Conservation (phyloP, 306 rosid genomes). For the Dalbergia cochinchinensis region DNA sequence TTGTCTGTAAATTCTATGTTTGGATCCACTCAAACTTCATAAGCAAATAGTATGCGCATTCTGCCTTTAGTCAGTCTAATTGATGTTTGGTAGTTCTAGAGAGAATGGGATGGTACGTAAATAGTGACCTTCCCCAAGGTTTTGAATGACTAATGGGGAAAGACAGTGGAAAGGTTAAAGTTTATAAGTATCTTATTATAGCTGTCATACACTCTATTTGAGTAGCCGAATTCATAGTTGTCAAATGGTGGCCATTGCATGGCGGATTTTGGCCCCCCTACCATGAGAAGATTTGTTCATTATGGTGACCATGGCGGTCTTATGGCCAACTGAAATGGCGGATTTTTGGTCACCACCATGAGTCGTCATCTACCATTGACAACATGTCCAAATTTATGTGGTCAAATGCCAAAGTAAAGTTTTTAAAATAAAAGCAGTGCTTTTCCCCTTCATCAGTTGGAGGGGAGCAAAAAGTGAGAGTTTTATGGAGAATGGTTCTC, state of each 20-base stretch:
- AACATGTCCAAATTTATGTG: neutral
- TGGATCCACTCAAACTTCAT: constrained; percentile 3
- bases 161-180: constrained; percentile 12
- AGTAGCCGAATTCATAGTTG: neutral
- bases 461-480: neutral
- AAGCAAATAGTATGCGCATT: constrained; percentile 5
- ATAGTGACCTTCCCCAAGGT: neutral
- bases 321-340: too few relatives aligned
- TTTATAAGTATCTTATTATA: constrained; percentile 19
- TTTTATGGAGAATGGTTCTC: neutral
- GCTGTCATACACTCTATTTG: neutral
- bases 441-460: neutral
- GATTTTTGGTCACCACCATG: too few relatives aligned
- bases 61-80: neutral
- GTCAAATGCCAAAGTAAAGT: neutral
- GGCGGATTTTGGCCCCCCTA: too few relatives aligned
- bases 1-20: constrained; percentile 30
- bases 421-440: constrained; percentile 3
- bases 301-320: too few relatives aligned
- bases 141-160: constrained; percentile 18
- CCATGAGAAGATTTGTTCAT: too few relatives aligned
- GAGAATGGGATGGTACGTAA: constrained; percentile 9
- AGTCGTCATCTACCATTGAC: too few relatives aligned
- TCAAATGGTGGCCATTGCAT: too few relatives aligned
- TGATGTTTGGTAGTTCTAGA: constrained; percentile 11